Percentiles rank a stretch among this genome's conserved stretches.
These are phyloP conservation scores for Cladophialophora psammophila DNA, from an alignment of 2,329 filamentous ascomycete species.

Conservation along the genomic window DNA sequence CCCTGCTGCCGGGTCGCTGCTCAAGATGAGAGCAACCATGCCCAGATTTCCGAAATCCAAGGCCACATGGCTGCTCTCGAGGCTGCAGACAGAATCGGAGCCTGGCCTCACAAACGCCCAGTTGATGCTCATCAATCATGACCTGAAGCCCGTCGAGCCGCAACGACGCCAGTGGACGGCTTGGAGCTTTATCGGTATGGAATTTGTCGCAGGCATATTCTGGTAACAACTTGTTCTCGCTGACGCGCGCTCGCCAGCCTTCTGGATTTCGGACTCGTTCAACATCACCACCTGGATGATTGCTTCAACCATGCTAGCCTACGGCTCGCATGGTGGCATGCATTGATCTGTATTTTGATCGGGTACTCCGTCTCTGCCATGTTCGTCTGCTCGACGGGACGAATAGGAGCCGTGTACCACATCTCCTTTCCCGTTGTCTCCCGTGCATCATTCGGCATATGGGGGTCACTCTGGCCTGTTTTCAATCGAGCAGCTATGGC, in stretches of 20 bases:
- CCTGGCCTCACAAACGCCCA: conserved; percentile 68
- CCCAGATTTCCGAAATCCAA: conserved; percentile 14
- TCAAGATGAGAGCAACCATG: conserved; percentile 1
- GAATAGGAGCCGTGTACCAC: conserved; percentile 52
- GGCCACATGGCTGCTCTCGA: conserved; percentile 46
- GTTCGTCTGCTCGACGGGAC: conserved; percentile 49
- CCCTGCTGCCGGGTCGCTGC: neutral
- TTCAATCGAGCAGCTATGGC: conserved; percentile 76
- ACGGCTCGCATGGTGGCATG: conserved; percentile 53
- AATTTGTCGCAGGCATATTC: conserved; percentile 66
- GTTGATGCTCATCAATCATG: conserved; percentile 59
- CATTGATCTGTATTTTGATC: conserved; percentile 47
- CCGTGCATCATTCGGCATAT: conserved; percentile 47
- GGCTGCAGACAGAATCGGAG: conserved; percentile 76
- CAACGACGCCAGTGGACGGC: conserved; percentile 48
- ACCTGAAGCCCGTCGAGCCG: conserved; percentile 52
- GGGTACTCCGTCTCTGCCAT: conserved; percentile 49
- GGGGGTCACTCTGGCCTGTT: conserved; percentile 78
- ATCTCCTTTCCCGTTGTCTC: conserved; percentile 54
- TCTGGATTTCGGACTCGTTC: conserved; percentile 53
- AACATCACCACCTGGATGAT: conserved; percentile 50
- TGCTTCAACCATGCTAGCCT: conserved; percentile 48
- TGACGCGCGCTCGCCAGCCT: conserved; percentile 61
- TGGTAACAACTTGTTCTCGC: conserved; percentile 58
- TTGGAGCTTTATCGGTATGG: conserved; percentile 46